These are phyloP conservation scores for Suillus tomentosus DNA, from an alignment of 768 basidiomycete species.

Conservation along the genomic window DNA sequence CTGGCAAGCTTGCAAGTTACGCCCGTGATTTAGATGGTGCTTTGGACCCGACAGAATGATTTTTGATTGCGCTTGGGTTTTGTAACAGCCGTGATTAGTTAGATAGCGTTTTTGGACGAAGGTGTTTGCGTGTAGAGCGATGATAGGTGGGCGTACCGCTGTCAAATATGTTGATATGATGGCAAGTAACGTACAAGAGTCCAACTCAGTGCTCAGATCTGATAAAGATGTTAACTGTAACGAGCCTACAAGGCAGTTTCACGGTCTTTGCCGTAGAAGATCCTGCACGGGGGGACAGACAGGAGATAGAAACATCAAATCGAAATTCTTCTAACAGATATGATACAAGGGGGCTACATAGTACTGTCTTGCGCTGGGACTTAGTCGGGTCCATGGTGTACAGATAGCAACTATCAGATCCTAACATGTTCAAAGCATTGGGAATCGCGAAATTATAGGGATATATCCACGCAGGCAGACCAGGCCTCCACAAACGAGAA, in stretches of 20 bases:
- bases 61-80: not conserved
- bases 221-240: not conserved
- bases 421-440: slow-evolving; percentile 29
- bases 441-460: slow-evolving; percentile 24
- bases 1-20: slow-evolving; percentile 16
- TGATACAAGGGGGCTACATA: slow-evolving; percentile 35
- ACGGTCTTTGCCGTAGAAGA: slow-evolving; percentile 10
- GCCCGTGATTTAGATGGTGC: slow-evolving; percentile 2
- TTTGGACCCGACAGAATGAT: slow-evolving; percentile 7
- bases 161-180: slow-evolving; percentile 12
- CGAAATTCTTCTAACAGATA: slow-evolving; percentile 10
- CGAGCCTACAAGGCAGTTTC: not conserved
- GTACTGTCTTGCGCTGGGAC: slow-evolving; percentile 24
- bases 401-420: slow-evolving; percentile 33
- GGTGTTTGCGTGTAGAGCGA: slow-evolving; percentile 10
- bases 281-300: not conserved
- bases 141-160: slow-evolving; percentile 14
- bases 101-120: slow-evolving; percentile 7
- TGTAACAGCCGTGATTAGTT: slow-evolving; percentile 1
- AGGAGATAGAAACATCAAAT: slow-evolving; percentile 11
- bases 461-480: slow-evolving; percentile 25
- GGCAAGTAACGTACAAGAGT: slow-evolving; percentile 10
- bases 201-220: slow-evolving; percentile 1
- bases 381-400: slow-evolving; percentile 33
- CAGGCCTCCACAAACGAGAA: slow-evolving; percentile 19